A percentile compares a stretch with the other conserved stretches of the same genome.
phyloP scores from a whole-genome alignment of 257 asterid species.

The Nicotiana undulata region DNA sequence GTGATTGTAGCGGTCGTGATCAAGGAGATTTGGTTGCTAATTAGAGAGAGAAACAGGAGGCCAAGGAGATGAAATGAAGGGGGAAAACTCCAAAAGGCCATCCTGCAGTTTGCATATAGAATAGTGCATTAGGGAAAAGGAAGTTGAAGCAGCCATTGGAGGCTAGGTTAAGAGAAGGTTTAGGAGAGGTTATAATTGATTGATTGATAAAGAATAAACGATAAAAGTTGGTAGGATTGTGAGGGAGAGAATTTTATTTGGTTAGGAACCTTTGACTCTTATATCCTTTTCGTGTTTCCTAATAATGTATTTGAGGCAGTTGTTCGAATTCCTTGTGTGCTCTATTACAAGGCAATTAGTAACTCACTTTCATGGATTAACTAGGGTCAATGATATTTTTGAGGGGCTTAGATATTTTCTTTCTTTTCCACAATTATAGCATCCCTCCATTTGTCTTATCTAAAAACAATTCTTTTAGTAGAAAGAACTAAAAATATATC shows the following conservation, averaged over 20 bases:
- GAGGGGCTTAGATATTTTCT: background rate
- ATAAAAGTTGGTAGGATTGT: constrained; percentile 28
- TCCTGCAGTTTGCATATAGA: constrained; percentile 40
- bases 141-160: constrained; percentile 45
- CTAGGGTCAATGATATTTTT: background rate
- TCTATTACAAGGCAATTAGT: background rate
- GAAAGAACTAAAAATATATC: background rate
- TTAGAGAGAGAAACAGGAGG: constrained; percentile 49
- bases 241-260: constrained; percentile 35
- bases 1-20: background rate
- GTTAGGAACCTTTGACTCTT: background rate
- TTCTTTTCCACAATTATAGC: background rate
- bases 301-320: no score
- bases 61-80: constrained; percentile 25
- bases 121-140: constrained; percentile 15
- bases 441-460: background rate
- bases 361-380: background rate
- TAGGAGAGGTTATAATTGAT: constrained; percentile 35
- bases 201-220: constrained; percentile 22
- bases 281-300: background rate
- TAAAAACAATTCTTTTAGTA: background rate
- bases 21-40: constrained; percentile 7
- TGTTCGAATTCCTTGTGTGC: no score
- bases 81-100: constrained; percentile 42
- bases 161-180: constrained; percentile 44